Conservation (phyloP, 805 yeast species). For the Candida boleticola region DNA sequence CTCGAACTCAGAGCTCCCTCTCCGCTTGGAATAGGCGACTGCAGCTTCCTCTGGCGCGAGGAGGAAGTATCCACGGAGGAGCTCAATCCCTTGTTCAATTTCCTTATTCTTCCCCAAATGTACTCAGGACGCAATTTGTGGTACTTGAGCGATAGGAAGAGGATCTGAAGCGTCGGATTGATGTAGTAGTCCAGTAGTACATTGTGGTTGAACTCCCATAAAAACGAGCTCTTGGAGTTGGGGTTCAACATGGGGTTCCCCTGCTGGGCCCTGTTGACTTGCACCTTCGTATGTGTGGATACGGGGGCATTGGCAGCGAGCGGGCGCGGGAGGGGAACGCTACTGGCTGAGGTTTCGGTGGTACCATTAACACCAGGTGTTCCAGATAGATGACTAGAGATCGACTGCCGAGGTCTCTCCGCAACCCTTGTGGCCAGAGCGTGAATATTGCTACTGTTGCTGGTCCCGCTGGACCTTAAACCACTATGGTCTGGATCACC, state of each 20-base stretch:
- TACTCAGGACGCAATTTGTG: constrained; percentile 78
- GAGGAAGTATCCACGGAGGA: not conserved
- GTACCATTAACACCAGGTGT: no score
- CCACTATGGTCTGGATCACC: no score
- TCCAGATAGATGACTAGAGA: no score
- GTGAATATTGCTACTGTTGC: no score
- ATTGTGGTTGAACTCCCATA: constrained; percentile 54
- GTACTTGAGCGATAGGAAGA: constrained; percentile 67
- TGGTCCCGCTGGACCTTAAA: no score
- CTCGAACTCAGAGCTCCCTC: not conserved
- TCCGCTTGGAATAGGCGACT: constrained; percentile 18
- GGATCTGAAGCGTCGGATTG: constrained; percentile 51
- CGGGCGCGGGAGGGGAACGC: not conserved
- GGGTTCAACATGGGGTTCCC: constrained; percentile 68
- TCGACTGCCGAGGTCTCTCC: no score
- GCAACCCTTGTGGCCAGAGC: no score
- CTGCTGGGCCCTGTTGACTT: constrained; percentile 63
- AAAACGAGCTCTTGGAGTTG: constrained; percentile 46
- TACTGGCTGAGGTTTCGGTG: constrained; percentile 2
- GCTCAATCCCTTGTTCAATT: constrained; percentile 37
- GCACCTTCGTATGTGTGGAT: constrained; percentile 31
- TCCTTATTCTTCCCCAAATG: constrained; percentile 51
- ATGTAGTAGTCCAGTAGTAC: constrained; percentile 62
- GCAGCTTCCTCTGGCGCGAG: constrained; percentile 5
- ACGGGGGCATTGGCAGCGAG: constrained; percentile 7